Conservation (phyloP, 2,329 filamentous ascomycete genomes). For the Emmonsiellopsis sp. region DNA sequence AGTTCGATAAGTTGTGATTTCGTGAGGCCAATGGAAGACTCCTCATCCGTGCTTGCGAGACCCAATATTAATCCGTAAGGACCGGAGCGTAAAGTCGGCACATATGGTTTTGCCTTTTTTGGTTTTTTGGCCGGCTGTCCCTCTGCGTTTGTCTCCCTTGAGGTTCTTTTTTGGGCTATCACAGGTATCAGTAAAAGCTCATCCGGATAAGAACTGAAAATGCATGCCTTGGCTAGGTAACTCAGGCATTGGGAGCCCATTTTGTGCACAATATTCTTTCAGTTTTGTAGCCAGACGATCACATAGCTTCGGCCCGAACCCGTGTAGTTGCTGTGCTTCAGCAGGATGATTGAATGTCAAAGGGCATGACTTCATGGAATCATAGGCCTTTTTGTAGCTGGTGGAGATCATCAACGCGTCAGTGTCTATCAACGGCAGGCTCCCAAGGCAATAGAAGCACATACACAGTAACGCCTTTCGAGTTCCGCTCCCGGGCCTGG, state of each 20-base stretch:
- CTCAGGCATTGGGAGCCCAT: constrained; percentile 60
- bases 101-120: constrained; percentile 54
- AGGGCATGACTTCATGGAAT: constrained; percentile 68
- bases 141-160: constrained; percentile 20
- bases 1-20: constrained; percentile 60
- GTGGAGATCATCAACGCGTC: background rate
- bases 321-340: constrained; percentile 62
- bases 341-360: constrained; percentile 62
- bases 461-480: constrained; percentile 54
- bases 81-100: constrained; percentile 64
- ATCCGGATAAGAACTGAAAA: background rate
- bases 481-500: constrained; percentile 57
- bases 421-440: background rate
- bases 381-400: constrained; percentile 68
- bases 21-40: constrained; percentile 49
- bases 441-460: constrained; percentile 9
- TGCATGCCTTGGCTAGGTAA: constrained; percentile 39
- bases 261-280: constrained; percentile 51
- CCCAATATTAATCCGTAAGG: constrained; percentile 64
- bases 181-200: background rate
- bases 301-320: constrained; percentile 64
- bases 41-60: constrained; percentile 51
- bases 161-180: constrained; percentile 23
- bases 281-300: constrained; percentile 55
- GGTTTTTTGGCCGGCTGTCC: constrained; percentile 46